These are phyloP conservation scores for Lasiodiplodia sp. DNA, from an alignment of 2,329 filamentous ascomycete species.

Conservation along the genomic window DNA sequence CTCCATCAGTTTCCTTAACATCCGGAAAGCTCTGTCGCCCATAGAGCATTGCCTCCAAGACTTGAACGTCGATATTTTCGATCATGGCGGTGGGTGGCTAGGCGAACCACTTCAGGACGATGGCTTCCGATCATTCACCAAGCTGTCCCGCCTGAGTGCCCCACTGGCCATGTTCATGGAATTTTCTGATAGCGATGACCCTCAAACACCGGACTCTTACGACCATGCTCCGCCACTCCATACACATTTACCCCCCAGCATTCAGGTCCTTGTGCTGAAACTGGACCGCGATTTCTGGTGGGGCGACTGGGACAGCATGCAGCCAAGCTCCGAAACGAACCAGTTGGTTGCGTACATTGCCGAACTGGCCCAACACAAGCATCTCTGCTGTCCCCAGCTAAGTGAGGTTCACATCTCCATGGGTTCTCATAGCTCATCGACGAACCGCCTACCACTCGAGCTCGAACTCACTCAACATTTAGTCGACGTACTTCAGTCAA, in stretches of 20 bases:
- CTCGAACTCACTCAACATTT: not conserved
- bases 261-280: not conserved
- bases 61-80: not conserved
- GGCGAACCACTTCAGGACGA: not conserved
- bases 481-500: not conserved
- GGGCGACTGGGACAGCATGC: not conserved
- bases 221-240: not conserved
- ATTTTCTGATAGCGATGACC: not conserved
- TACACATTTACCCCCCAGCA: not conserved
- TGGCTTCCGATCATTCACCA: not conserved
- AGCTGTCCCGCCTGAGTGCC: not conserved
- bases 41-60: not conserved
- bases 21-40: not conserved
- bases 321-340: conserved; percentile 1
- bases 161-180: not conserved
- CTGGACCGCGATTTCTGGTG: not conserved
- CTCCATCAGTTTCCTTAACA: not conserved
- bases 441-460: not conserved
- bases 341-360: not conserved
- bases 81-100: not conserved
- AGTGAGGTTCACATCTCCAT: not conserved
- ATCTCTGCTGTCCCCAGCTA: not conserved
- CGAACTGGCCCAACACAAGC: not conserved
- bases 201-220: not conserved
- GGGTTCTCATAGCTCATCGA: not conserved